Percentiles rank a stretch among this genome's conserved stretches.
phyloP scores from a whole-genome alignment of 176 grass and related monocot genomes.

The Olyra latifolia region DNA sequence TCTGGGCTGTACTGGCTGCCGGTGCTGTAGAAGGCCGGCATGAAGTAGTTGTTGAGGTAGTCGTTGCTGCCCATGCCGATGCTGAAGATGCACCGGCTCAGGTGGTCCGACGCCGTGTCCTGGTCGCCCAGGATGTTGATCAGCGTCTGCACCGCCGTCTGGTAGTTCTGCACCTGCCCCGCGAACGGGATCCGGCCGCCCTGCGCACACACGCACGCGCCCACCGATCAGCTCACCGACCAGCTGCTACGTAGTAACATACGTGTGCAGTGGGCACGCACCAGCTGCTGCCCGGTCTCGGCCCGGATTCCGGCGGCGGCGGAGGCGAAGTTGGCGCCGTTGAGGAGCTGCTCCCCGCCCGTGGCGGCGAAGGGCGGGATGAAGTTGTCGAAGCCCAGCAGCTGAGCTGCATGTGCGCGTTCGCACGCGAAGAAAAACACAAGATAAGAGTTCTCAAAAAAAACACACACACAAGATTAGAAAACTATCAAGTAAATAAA shows the following conservation, averaged over 20 bases:
- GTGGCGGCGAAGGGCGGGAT: slow-evolving; percentile 74
- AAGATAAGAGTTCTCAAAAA: not conserved
- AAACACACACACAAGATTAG: too few relatives aligned
- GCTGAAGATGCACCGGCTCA: slow-evolving; percentile 90
- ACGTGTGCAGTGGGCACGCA: not conserved
- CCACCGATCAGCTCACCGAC: not conserved
- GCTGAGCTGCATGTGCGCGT: slow-evolving; percentile 51
- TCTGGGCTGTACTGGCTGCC: slow-evolving; percentile 63
- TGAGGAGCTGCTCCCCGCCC: slow-evolving; percentile 60
- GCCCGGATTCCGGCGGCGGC: slow-evolving; percentile 95
- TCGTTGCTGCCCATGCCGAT: slow-evolving; percentile 98
- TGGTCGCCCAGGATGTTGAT: slow-evolving; percentile 71
- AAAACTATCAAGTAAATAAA: not conserved
- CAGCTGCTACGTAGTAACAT: too few relatives aligned
- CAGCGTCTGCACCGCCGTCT: slow-evolving; percentile 74
- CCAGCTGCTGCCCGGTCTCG: slow-evolving; percentile 92
- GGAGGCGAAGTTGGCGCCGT: slow-evolving; percentile 91
- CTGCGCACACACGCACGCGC: slow-evolving; percentile 15
- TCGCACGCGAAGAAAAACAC: not conserved
- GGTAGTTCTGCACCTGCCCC: slow-evolving; percentile 89
- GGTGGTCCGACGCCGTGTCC: slow-evolving; percentile 69
- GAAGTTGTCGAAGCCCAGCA: slow-evolving; percentile 75
- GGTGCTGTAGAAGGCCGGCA: slow-evolving; percentile 82
- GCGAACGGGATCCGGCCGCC: slow-evolving; percentile 65
- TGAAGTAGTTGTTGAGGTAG: slow-evolving; percentile 99